Evolutionary conservation across 768 basidiomycete genomes (phyloP).

Genomic region (Mrakia gelida): DNA sequence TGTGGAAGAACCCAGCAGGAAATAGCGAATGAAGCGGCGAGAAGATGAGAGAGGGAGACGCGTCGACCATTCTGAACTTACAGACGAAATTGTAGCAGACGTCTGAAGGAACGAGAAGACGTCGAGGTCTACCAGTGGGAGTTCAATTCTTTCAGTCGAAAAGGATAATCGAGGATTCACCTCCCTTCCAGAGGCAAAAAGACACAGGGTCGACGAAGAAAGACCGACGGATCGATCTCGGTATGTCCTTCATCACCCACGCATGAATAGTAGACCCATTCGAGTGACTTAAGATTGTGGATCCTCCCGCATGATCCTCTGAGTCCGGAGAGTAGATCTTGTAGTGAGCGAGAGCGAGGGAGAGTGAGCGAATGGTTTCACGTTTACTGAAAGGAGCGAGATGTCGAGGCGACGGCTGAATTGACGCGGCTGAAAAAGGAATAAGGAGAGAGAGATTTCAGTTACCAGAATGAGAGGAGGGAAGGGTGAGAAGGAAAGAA

Average conservation of each 20-base stretch:
- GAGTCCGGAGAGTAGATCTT: slow-evolving; percentile 41
- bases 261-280: slow-evolving; percentile 82
- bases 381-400: slow-evolving; percentile 63
- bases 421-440: background rate
- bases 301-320: slow-evolving; percentile 49
- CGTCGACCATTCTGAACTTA: background rate
- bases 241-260: slow-evolving; percentile 81
- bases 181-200: slow-evolving; percentile 92
- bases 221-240: slow-evolving; percentile 64
- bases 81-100: slow-evolving; percentile 86
- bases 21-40: background rate
- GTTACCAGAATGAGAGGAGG: background rate
- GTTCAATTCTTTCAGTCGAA: no score
- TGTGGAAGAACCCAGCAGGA: slow-evolving; percentile 48
- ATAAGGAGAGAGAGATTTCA: background rate
- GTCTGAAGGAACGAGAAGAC: slow-evolving; percentile 50
- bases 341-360: slow-evolving; percentile 66
- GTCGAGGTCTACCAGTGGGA: no score
- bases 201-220: slow-evolving; percentile 83
- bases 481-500: background rate
- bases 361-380: slow-evolving; percentile 57
- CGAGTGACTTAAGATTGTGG: slow-evolving; percentile 80
- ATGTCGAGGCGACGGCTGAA: slow-evolving; percentile 47
- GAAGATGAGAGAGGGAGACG: background rate
- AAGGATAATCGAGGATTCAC: slow-evolving; percentile 47